Evolutionary conservation across 106 monocot genomes (phyloP).

Genomic region (Chionographis japonica): DNA sequence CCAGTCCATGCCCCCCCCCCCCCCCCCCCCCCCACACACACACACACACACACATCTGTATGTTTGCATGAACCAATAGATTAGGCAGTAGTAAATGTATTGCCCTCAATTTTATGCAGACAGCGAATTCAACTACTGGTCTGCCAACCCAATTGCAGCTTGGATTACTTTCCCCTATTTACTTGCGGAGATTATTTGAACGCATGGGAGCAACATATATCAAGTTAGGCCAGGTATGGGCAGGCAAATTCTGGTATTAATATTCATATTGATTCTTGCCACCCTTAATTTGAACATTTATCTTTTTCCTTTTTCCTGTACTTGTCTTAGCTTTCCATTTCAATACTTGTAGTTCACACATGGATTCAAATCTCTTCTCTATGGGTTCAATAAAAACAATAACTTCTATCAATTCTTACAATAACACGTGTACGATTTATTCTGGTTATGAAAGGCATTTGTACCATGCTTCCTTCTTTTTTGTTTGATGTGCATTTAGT

Average conservation of each 20-base stretch:
- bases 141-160: slow-evolving; percentile 50
- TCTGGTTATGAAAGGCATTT: too few relatives aligned
- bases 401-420: too few relatives aligned
- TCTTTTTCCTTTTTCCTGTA: not conserved
- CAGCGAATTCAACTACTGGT: slow-evolving; percentile 36
- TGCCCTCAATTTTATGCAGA: slow-evolving; percentile 35
- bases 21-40: too few relatives aligned
- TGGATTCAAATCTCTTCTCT: too few relatives aligned
- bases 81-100: slow-evolving; percentile 4
- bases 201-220: slow-evolving; percentile 98
- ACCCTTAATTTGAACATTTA: not conserved
- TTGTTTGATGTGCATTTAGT: too few relatives aligned
- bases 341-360: too few relatives aligned
- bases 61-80: not conserved
- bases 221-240: slow-evolving; percentile 86
- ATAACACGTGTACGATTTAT: too few relatives aligned
- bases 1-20: too few relatives aligned
- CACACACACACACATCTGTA: too few relatives aligned
- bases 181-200: slow-evolving; percentile 84
- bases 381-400: too few relatives aligned
- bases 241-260: slow-evolving; percentile 1
- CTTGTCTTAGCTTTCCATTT: too few relatives aligned
- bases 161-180: slow-evolving; percentile 85
- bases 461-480: too few relatives aligned
- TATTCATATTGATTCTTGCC: not conserved